These are phyloP conservation scores for Puccinia polysora DNA, from an alignment of 1,284 basidiomycete genomes.

Conservation along the genomic window DNA sequence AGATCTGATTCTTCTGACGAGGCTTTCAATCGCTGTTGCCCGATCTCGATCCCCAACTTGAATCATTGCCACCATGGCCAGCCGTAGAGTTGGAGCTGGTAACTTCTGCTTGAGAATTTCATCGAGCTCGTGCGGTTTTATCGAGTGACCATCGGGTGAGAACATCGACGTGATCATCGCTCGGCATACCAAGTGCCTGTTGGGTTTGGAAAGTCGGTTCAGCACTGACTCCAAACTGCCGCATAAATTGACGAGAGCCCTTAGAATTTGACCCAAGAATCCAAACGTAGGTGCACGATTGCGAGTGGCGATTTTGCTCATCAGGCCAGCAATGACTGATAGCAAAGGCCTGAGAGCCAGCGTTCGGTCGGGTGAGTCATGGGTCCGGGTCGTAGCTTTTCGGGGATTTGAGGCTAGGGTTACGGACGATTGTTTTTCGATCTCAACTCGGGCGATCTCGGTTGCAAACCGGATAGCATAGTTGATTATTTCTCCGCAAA, in stretches of 20 bases:
- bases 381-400: background rate
- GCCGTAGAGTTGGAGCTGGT: constrained; percentile 19
- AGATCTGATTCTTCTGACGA: constrained; percentile 1
- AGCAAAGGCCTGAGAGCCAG: constrained; percentile 36
- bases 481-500: constrained; percentile 18
- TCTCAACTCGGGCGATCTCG: constrained; percentile 40
- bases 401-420: background rate
- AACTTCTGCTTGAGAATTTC: constrained; percentile 26
- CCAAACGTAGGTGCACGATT: constrained; percentile 20
- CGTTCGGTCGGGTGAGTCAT: constrained; percentile 5
- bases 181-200: constrained; percentile 24
- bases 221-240: constrained; percentile 21
- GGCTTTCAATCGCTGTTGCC: constrained; percentile 14
- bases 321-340: constrained; percentile 32
- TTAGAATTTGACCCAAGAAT: constrained; percentile 25
- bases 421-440: constrained; percentile 32
- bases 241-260: constrained; percentile 23
- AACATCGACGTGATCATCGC: constrained; percentile 29
- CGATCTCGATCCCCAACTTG: constrained; percentile 23
- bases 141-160: constrained; percentile 30
- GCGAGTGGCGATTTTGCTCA: constrained; percentile 20
- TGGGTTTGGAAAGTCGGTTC: constrained; percentile 32
- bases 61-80: constrained; percentile 37
- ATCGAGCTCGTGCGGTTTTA: constrained; percentile 5
- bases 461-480: constrained; percentile 34